Conservation (phyloP, 108 stramenopile genomes). For the Nitzschia sp. region DNA sequence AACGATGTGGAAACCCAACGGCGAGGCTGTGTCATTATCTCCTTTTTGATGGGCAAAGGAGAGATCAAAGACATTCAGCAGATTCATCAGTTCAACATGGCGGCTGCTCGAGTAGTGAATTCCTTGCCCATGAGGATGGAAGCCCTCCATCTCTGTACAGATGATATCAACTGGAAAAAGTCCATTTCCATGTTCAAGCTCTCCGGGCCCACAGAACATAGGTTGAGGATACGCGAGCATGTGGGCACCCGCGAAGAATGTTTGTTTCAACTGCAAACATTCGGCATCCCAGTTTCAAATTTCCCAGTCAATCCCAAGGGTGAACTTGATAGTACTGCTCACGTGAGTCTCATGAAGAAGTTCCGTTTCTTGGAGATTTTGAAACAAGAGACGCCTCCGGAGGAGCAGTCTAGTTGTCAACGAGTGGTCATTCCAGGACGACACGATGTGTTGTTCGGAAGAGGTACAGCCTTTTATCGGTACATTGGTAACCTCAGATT, state of each 20-base stretch:
- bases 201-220: not conserved
- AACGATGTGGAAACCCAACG: slow-evolving; percentile 19
- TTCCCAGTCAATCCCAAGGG: slow-evolving; percentile 15
- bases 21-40: slow-evolving; percentile 6
- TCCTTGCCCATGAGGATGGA: slow-evolving; percentile 1
- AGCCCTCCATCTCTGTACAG: slow-evolving; percentile 5
- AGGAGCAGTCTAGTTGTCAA: no score
- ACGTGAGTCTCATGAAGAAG: not conserved
- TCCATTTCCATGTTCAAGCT: slow-evolving; percentile 10
- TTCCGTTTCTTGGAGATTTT: not conserved
- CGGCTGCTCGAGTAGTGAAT: not conserved
- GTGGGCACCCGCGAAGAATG: not conserved
- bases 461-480: slow-evolving; percentile 20
- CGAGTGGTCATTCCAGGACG: slow-evolving; percentile 9
- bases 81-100: not conserved
- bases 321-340: not conserved
- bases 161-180: not conserved
- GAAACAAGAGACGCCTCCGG: no score
- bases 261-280: not conserved
- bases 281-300: not conserved
- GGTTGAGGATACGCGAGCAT: slow-evolving; percentile 3
- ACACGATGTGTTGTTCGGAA: slow-evolving; percentile 24
- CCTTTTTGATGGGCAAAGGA: slow-evolving; percentile 10
- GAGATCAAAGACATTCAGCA: not conserved
- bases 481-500: slow-evolving; percentile 22